Conservation (phyloP, 2,329 filamentous ascomycete genomes). For the Chrysoporthe cubensis region DNA sequence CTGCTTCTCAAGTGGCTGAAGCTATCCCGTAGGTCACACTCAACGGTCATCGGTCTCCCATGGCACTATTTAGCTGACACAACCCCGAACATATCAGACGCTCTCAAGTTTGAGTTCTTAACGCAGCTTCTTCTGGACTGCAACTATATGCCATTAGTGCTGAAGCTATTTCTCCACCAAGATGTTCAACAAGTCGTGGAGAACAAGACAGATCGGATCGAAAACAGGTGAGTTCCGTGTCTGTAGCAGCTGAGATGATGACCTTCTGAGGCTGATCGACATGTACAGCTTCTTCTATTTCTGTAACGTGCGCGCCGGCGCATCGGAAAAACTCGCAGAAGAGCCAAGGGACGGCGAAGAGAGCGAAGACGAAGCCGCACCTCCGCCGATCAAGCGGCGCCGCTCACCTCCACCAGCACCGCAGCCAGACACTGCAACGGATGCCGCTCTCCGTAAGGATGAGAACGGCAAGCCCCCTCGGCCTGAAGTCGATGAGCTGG, state of each 20-base stretch:
- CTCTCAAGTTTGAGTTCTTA: conserved; percentile 94
- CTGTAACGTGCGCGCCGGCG: conserved; percentile 67
- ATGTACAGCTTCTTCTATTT: conserved; percentile 81
- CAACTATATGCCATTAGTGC: conserved; percentile 88
- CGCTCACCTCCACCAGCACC: conserved; percentile 49
- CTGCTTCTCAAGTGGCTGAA: conserved; percentile 97
- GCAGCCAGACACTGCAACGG: conserved; percentile 35
- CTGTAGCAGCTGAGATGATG: conserved; percentile 33
- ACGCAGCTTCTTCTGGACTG: conserved; percentile 92
- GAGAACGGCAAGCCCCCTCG: conserved; percentile 38
- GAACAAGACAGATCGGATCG: conserved; percentile 79
- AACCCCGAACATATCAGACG: conserved; percentile 56
- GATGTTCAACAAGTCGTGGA: conserved; percentile 91
- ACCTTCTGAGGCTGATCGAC: not conserved
- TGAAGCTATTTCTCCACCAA: conserved; percentile 93
- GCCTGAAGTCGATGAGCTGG: conserved; percentile 82
- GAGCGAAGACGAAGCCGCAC: conserved; percentile 77
- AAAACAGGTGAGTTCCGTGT: conserved; percentile 79
- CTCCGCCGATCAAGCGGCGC: conserved; percentile 76
- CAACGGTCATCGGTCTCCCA: not conserved
- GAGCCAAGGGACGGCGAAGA: conserved; percentile 41
- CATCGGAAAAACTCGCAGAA: conserved; percentile 30
- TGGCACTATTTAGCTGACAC: conserved; percentile 1
- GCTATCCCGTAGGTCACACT: conserved; percentile 73
- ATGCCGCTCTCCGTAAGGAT: conserved; percentile 21